Evolutionary conservation across 257 asterid genomes (phyloP).

Genomic region (Marsdenia floribunda): DNA sequence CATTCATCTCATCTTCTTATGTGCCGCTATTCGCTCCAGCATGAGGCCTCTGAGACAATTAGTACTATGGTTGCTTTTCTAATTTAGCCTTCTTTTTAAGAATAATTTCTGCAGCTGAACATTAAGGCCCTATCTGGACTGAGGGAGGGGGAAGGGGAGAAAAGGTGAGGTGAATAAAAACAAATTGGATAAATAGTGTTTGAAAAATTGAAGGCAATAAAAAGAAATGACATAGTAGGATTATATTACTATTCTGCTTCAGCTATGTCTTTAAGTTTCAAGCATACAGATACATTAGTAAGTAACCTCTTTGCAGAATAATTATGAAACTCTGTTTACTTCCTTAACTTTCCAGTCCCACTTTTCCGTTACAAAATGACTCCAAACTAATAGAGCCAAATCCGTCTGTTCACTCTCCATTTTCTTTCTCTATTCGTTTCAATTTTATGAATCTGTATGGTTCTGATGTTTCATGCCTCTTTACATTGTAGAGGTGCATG

Average conservation of each 20-base stretch:
- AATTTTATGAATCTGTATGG: not conserved
- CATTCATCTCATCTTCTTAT: not conserved
- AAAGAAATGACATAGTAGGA: not conserved
- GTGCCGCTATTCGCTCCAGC: not conserved
- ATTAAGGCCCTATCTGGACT: not conserved
- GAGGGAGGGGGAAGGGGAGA: not conserved
- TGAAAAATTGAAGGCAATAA: not conserved
- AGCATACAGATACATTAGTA: not conserved
- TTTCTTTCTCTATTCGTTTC: not conserved
- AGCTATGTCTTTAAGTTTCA: not conserved
- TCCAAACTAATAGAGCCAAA: not conserved
- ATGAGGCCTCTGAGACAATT: not conserved
- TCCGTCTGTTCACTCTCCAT: not conserved
- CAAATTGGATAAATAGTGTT: not conserved
- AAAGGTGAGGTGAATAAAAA: not conserved
- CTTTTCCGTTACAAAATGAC: not conserved
- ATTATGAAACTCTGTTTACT: not conserved
- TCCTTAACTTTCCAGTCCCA: not conserved
- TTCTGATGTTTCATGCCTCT: not conserved
- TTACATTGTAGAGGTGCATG: not conserved
- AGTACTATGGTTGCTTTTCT: not conserved
- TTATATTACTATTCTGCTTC: not conserved
- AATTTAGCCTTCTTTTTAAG: not conserved
- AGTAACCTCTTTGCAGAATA: not conserved
- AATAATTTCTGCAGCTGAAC: not conserved